A percentile compares a stretch with the other conserved stretches of the same genome.
Conservation (phyloP, 2,329 filamentous ascomycete species). For the Neoascochyta sp. region DNA sequence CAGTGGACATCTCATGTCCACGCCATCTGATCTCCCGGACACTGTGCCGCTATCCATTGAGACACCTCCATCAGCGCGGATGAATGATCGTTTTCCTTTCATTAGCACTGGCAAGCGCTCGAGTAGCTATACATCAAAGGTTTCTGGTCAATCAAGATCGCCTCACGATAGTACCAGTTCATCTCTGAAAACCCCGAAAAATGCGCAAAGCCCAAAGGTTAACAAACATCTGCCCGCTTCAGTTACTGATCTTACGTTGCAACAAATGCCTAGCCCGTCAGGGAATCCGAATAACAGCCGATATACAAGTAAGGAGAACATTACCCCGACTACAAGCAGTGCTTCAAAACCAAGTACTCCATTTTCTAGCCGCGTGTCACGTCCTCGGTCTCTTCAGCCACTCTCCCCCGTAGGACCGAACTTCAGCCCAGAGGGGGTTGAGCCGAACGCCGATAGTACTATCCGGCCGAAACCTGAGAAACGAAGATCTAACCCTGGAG, state of each 20-base stretch:
- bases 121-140: conserved; percentile 24
- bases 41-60: conserved; percentile 8
- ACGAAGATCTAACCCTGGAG: conserved; percentile 1
- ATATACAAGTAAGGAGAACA: conserved; percentile 23
- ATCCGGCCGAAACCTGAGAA: conserved; percentile 4
- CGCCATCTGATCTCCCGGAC: conserved; percentile 7
- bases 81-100: conserved; percentile 46
- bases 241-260: conserved; percentile 3
- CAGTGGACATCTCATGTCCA: conserved; percentile 2
- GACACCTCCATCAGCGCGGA: conserved; percentile 32
- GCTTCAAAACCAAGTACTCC: conserved; percentile 2
- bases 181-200: conserved; percentile 8
- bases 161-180: conserved; percentile 16
- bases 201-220: conserved; percentile 10
- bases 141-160: conserved; percentile 13
- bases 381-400: conserved; percentile 18
- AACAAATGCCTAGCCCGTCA: conserved; percentile 7
- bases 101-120: conserved; percentile 35
- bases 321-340: conserved; percentile 8
- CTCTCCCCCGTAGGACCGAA: conserved; percentile 11
- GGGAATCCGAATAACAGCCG: conserved; percentile 3
- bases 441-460: conserved; percentile 12
- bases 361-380: conserved; percentile 1
- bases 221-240: conserved; percentile 22
- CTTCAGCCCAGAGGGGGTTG: conserved; percentile 9